These are phyloP conservation scores for Alternaria arborescens DNA, from an alignment of 2,329 filamentous ascomycete species.

Conservation along the genomic window DNA sequence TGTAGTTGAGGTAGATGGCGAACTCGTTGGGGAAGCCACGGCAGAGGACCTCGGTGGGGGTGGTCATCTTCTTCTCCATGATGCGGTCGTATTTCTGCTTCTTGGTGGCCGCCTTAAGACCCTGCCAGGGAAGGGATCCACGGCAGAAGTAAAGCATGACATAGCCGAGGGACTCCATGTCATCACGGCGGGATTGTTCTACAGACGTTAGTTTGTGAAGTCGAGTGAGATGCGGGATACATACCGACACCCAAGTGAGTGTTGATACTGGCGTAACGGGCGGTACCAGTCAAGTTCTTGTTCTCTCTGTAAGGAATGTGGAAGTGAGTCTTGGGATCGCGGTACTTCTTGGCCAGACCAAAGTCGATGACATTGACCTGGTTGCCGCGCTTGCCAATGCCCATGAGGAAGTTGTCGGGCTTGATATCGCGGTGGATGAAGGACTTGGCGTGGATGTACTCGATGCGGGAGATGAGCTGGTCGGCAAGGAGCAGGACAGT, in stretches of 20 bases:
- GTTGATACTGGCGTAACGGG: conserved; percentile 98
- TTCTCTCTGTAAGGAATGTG: conserved; percentile 99
- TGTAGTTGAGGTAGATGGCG: conserved; percentile 99
- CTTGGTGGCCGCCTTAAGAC: conserved; percentile 97
- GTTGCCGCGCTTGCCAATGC: conserved; percentile 98
- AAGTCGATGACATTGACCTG: conserved; percentile 99
- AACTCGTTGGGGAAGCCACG: conserved; percentile 99
- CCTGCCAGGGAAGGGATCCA: conserved; percentile 98
- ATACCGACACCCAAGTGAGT: conserved; percentile 92
- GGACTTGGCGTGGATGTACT: conserved; percentile 99
- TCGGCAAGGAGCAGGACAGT: conserved; percentile 96
- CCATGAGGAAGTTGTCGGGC: conserved; percentile 99
- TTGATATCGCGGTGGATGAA: conserved; percentile 99
- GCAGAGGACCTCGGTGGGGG: conserved; percentile 96
- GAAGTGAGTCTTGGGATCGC: conserved; percentile 99
- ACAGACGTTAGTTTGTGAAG: conserved; percentile 28
- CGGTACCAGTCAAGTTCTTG: conserved; percentile 99
- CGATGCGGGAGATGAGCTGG: conserved; percentile 98
- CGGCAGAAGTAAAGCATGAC: conserved; percentile 99
- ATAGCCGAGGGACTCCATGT: conserved; percentile 99
- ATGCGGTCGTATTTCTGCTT: conserved; percentile 99
- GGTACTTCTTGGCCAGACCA: conserved; percentile 98
- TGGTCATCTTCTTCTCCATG: conserved; percentile 99
- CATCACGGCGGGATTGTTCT: conserved; percentile 98
- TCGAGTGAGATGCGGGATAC: conserved; percentile 33